Evolutionary conservation across 331 rosid genomes (phyloP), one percentile per base, ranked within the genome.

Genomic region (Phaseolus coccineus): DNA sequence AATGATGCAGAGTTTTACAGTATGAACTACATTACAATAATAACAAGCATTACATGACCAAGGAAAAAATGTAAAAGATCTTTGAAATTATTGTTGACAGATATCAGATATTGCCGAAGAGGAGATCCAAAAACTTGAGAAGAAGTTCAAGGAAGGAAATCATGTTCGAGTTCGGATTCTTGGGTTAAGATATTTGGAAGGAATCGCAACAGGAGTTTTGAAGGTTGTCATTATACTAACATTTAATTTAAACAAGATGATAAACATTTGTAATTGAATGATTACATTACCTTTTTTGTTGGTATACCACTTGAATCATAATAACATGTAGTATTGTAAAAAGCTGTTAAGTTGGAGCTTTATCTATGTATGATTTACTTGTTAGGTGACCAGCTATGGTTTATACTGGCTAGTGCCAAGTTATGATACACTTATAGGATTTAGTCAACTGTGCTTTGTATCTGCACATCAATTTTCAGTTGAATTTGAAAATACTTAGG

Each of bases 181-280:
- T 69, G 97, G 96, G 79, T 89, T 91, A 72, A 91, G 92, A 88
- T 91, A 88, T 80, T 89, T 96, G 87, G 99, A 96, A 84, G 99
- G 99, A 53, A 88, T 96, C 83, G 97, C 98, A 13, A 91, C 91
- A 8, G 98, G 99, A 78, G 88, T 79, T 77, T 87, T 91, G 88
- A 96, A 96, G 98, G 99, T 95, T 72, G 69, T 73, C 66, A 39
- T 62, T 74, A 9, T 52, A n/a, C 70, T 61, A 71, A 0, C 28
- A 16, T 46, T 16, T 67, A 40, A 47, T 69, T 42, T 65, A 12
- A 8, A 27, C 9, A 78, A 77, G 10, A 51, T 52, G 40, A 76
- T 56, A n/a, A 58, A n/a, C 37, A 44, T 68, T 5, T 28, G 40
- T 40, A 76, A 35, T 77, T 53, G 13, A 71, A 63, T 71, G 56